Base-by-base conservation (phyloP, 805 yeast genomes). In the Lipomyces lipofer region DNA sequence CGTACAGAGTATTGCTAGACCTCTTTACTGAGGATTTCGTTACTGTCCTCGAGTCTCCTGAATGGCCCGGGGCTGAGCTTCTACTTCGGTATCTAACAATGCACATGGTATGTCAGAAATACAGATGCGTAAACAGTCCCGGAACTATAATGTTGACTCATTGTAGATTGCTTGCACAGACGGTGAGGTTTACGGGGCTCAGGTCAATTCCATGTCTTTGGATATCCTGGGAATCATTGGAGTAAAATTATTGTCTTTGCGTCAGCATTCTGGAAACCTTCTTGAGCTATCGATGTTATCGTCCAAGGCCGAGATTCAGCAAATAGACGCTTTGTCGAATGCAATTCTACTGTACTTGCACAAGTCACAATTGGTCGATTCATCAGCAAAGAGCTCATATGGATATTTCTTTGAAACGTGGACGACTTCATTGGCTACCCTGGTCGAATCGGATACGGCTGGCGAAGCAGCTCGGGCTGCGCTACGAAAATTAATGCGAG, bases 141-240 rank as follows among this genome's bases (percentile, higher is more conserved):
- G 13, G 25, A 13, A 36, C 15, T 36, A n/a, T 13, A 42, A n/a
- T 7, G 39, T 29, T 44, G 40, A 46, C 53, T 15, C 19, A 17
- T 17, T 17, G 4, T 15, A 44, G 52, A 56, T 58, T 17, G 10
- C 53, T 7, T 30, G 42, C 12, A 54, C 70, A 66, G 62, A 72
- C 5, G 55, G 75, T 1, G 75, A 75, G 10, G 70, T 68, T 27
- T 70, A 73, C 42, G 45, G 76, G 0, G 70, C 78, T 1, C 54
- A 65, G 10, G 69, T 78, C 5, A 86, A 82, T 55, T 71, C 82
- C 0, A 75, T 75, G 56, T 73, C 80, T 2, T 66, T 87, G 47
- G 91, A 86, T 51, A 62, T 82, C 58, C 68, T 82, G n/a, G 90
- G 92, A 0, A 53, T 70, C 12, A 77, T 85, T 24, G 90, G 87